phyloP scores from a whole-genome alignment of 208 protist genomes.

The Trypanosoma grayi region DNA sequence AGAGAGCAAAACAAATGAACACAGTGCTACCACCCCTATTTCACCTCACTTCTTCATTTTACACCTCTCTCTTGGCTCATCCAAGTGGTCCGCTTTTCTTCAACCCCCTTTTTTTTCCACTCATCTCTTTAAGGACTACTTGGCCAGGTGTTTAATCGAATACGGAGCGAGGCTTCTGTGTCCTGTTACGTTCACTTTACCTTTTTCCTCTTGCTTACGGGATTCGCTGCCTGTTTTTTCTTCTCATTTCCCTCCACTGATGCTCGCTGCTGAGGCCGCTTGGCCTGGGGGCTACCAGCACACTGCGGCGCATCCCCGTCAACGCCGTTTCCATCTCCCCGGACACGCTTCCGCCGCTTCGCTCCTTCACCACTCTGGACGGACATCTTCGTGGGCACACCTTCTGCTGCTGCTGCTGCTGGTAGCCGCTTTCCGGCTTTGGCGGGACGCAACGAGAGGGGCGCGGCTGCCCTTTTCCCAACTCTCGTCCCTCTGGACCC shows the following conservation, averaged over 20 bases:
- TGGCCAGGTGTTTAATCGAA: not conserved
- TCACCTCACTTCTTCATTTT: not conserved
- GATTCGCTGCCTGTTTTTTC: not conserved
- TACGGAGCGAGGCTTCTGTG: not conserved
- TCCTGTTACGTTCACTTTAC: constrained; percentile 6
- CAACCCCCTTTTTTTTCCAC: constrained; percentile 16
- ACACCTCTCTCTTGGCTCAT: too few relatives aligned
- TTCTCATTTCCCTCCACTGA: not conserved
- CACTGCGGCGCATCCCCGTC: not conserved
- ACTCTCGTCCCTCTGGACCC: not conserved
- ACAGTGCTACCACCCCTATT: not conserved
- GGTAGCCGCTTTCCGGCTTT: too few relatives aligned
- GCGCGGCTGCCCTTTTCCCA: not conserved
- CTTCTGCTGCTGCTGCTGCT: constrained; percentile 19
- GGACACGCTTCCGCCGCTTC: not conserved
- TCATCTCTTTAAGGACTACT: not conserved
- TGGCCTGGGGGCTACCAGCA: not conserved
- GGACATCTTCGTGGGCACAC: not conserved
- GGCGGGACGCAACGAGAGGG: too few relatives aligned
- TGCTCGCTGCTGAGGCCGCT: not conserved
- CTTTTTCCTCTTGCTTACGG: constrained; percentile 6
- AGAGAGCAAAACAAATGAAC: not conserved
- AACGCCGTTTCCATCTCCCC: not conserved
- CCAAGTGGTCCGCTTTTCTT: constrained; percentile 15
- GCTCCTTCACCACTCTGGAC: not conserved